Evolutionary conservation across 1,139 yeast genomes (phyloP), one percentile per base, ranked within the genome.

Genomic region (Yamadazyma conglobata): DNA sequence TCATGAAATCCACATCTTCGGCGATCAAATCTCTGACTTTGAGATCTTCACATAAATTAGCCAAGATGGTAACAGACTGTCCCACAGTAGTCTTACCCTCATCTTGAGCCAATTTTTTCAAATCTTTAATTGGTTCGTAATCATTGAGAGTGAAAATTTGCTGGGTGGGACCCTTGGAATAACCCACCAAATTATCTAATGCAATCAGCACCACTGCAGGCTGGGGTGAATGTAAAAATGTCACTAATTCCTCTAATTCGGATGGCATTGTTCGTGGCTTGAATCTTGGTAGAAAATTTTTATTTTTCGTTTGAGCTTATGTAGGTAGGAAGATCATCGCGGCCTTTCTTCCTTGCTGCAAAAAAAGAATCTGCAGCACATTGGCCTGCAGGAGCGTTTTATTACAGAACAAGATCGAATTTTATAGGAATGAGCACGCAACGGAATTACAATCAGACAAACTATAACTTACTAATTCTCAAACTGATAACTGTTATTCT

Each of bases 151-250:
- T 71, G 64, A 91, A 91, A 19, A 86, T 67, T 31, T 67, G 64
- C 35, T 77, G 77, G 28, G 79, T 74, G 3, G 79, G 66, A 10
- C 86, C 85, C 33, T 78, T 77, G 6, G 95, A 84, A 54, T 72
- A 86, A 2, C 93, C 95, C 10, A 87, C 89, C 32, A 89, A 59
- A 51, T 87, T 79, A 46, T 85, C 93, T 33, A 89, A 64, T 0
- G 97, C 97, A 34, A 89, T 79, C 45, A 81, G 88, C 35, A 84
- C 78, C 18, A 88, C 87, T 6, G 86, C 84, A 4, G 86, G 81
- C 48, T 85, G 89, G 2, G 84, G 82, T 6, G 89, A 77, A 54
- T 86, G 96, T 39, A 91, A 68, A 56, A 91, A 89, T 29, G 72
- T 77, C 13, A 89, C 95, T 28, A 88, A 64, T 51, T 79, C 83